Conservation (phyloP, 2,329 filamentous ascomycete species). For the Incumbomyces delicatus region DNA sequence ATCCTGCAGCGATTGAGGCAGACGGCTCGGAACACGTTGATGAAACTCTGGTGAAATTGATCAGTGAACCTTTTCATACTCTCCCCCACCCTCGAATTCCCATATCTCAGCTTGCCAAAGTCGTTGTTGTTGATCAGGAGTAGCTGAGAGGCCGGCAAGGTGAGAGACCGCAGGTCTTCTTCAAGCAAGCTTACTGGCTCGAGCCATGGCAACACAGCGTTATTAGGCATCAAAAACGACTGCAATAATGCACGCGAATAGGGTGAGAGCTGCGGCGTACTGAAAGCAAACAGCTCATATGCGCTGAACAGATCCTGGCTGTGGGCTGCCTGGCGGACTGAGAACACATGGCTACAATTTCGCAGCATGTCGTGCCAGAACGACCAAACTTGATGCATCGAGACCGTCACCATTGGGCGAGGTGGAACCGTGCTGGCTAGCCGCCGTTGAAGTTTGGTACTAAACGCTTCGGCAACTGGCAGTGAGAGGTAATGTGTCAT, state of each 20-base stretch:
- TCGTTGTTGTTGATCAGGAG: neutral
- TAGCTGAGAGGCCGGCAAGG: constrained; percentile 46
- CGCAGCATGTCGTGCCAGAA: constrained; percentile 62
- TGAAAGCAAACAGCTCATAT: constrained; percentile 62
- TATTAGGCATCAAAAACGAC: constrained; percentile 62
- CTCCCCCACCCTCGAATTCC: neutral
- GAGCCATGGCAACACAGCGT: constrained; percentile 57
- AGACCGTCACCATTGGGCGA: constrained; percentile 67
- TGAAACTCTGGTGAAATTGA: constrained; percentile 55
- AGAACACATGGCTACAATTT: constrained; percentile 60
- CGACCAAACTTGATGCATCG: constrained; percentile 59
- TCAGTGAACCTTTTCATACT: constrained; percentile 42
- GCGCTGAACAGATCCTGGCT: constrained; percentile 44
- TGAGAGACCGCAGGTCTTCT: constrained; percentile 67
- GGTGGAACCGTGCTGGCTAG: constrained; percentile 91
- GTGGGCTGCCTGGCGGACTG: constrained; percentile 43
- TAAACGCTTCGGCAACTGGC: constrained; percentile 69
- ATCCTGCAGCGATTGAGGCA: constrained; percentile 87
- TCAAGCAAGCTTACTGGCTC: constrained; percentile 67
- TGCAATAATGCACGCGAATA: constrained; percentile 76
- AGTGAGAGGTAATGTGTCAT: constrained; percentile 53
- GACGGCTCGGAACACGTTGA: constrained; percentile 73
- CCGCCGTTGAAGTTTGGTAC: constrained; percentile 78
- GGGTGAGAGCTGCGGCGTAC: constrained; percentile 71
- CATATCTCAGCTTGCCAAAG: neutral